Conservation (phyloP, 2,329 filamentous ascomycete species). For the Aspergillus fijiensis region DNA sequence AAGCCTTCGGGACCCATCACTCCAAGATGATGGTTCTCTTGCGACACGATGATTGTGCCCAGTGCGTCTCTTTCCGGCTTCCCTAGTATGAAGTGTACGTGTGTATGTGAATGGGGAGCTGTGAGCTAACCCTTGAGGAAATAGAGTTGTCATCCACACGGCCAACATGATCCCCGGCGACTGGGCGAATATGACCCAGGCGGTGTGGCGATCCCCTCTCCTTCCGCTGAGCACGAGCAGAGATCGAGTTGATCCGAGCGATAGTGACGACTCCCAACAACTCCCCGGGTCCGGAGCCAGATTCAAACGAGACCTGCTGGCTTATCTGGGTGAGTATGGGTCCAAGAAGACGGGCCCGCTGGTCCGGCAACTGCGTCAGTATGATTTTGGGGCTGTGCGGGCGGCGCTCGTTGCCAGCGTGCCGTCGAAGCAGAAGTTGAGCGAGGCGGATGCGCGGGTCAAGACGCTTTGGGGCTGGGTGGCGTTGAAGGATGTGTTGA, state of each 20-base stretch:
- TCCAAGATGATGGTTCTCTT: slow-evolving; percentile 86
- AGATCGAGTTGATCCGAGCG: background rate
- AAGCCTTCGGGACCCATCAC: slow-evolving; percentile 82
- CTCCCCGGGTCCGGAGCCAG: slow-evolving; percentile 61
- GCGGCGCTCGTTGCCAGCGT: slow-evolving; percentile 77
- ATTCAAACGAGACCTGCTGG: slow-evolving; percentile 74
- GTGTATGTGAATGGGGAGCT: background rate
- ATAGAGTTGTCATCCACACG: slow-evolving; percentile 73
- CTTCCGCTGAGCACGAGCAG: slow-evolving; percentile 53
- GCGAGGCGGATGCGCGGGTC: slow-evolving; percentile 37
- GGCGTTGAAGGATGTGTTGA: slow-evolving; percentile 62
- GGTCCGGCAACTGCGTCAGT: slow-evolving; percentile 55
- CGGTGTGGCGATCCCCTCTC: slow-evolving; percentile 72
- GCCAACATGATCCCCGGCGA: slow-evolving; percentile 88
- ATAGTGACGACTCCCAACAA: slow-evolving; percentile 10
- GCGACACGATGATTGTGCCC: slow-evolving; percentile 71
- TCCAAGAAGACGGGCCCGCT: slow-evolving; percentile 55
- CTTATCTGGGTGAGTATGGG: slow-evolving; percentile 71
- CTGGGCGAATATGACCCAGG: slow-evolving; percentile 87
- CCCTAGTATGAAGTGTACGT: background rate
- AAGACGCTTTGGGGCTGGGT: slow-evolving; percentile 74
- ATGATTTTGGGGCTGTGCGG: slow-evolving; percentile 69
- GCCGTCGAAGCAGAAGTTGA: slow-evolving; percentile 63
- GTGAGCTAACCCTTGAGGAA: background rate
- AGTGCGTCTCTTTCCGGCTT: slow-evolving; percentile 43